A percentile compares a stretch with the other conserved stretches of the same genome.
These are phyloP conservation scores for Boletus rex-veris DNA, from an alignment of 768 basidiomycete genomes.

Conservation along the genomic window DNA sequence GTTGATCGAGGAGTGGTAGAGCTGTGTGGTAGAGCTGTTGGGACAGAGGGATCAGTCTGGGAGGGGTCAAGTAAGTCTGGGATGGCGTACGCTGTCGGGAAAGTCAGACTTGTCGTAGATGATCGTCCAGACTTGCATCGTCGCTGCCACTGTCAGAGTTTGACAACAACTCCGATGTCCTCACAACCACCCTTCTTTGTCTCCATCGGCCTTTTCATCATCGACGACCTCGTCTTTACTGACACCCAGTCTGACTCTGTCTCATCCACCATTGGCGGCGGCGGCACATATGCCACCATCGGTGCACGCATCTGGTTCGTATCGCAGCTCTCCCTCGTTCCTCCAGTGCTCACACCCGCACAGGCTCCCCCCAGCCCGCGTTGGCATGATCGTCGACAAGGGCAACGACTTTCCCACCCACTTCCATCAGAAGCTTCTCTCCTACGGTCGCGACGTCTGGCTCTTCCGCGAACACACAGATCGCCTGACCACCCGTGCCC, in stretches of 20 bases:
- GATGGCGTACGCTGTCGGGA: slow-evolving; percentile 34
- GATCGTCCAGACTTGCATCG: slow-evolving; percentile 44
- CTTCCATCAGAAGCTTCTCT: slow-evolving; percentile 52
- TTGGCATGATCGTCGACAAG: slow-evolving; percentile 85
- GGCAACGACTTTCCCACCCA: slow-evolving; percentile 70
- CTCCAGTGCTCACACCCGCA: neutral
- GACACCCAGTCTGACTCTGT: slow-evolving; percentile 23
- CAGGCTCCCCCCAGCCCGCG: slow-evolving; percentile 60
- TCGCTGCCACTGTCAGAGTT: slow-evolving; percentile 12
- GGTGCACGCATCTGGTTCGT: slow-evolving; percentile 78
- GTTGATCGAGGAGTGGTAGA: slow-evolving; percentile 54
- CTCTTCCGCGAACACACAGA: slow-evolving; percentile 59
- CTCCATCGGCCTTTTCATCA: slow-evolving; percentile 87
- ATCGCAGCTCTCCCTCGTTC: neutral
- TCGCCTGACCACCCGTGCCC: slow-evolving; percentile 61
- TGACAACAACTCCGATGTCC: slow-evolving; percentile 19
- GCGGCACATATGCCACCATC: slow-evolving; percentile 77
- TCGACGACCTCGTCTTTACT: slow-evolving; percentile 62
- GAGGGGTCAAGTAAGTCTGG: neutral
- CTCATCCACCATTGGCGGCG: slow-evolving; percentile 67
- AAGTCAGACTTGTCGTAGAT: slow-evolving; percentile 35
- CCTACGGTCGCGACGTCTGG: slow-evolving; percentile 77
- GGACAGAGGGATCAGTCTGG: neutral
- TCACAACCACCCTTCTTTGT: slow-evolving; percentile 40
- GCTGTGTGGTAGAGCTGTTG: slow-evolving; percentile 60